Conservation (phyloP, 164 flowering plant species). For the Aristolochia contorta region DNA sequence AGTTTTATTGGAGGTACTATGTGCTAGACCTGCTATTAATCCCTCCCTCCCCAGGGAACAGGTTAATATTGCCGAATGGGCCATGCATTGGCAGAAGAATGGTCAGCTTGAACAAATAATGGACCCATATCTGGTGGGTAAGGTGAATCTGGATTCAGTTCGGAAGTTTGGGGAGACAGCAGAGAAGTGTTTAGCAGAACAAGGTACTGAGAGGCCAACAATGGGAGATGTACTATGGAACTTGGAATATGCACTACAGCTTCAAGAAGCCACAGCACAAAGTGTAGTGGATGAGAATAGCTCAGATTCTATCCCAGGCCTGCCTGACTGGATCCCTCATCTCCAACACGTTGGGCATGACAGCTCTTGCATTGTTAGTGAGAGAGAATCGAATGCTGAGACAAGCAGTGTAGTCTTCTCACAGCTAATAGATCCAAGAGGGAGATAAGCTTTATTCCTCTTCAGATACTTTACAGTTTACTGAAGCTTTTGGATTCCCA, state of each 20-base stretch:
- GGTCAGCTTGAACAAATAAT: conserved; percentile 34
- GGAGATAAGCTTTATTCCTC: conserved; percentile 20
- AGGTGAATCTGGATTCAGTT: conserved; percentile 23
- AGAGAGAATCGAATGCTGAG: conserved; percentile 16
- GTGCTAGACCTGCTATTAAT: conserved; percentile 40
- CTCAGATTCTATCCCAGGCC: conserved; percentile 19
- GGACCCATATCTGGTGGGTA: conserved; percentile 28
- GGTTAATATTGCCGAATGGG: conserved; percentile 53
- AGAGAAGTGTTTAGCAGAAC: conserved; percentile 38
- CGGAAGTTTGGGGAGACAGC: conserved; percentile 45
- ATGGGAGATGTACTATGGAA: conserved; percentile 55
- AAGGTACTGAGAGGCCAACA: conserved; percentile 36
- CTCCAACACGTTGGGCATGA: conserved; percentile 12
- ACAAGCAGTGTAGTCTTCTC: conserved; percentile 32
- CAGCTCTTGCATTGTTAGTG: conserved; percentile 8
- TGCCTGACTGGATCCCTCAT: conserved; percentile 23
- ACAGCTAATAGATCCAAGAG: conserved; percentile 37
- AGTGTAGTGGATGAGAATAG: conserved; percentile 23
- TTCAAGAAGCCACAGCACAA: conserved; percentile 30
- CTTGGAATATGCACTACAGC: conserved; percentile 45
- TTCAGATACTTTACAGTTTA: no score
- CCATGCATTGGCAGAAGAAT: conserved; percentile 39
- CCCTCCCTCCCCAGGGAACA: conserved; percentile 44
- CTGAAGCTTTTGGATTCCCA: no score
- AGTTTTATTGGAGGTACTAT: conserved; percentile 36